Base-by-base conservation (phyloP, 257 asterid genomes). In the Coffea eugenioides region DNA sequence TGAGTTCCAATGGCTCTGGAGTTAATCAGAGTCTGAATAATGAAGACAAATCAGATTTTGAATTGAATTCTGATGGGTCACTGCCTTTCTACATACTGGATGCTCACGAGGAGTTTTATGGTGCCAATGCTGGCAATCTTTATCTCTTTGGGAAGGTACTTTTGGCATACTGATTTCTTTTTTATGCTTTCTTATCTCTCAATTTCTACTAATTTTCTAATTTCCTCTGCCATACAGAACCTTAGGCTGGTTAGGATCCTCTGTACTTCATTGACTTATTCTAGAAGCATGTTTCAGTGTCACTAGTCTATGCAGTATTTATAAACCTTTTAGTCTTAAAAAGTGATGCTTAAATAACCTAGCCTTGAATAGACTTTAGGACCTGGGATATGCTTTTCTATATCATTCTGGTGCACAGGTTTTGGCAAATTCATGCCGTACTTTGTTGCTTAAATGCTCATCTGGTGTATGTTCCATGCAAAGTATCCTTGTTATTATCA, bases 61-160 rank as follows among this genome's bases (percentile, higher is more conserved):
- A 89, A 74, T 76, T 89, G 90, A 96, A 90, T 81, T 70, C 93
- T 7, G 87, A 94, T 79, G 99, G 97, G 64, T 92, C 95, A 75
- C 69, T 96, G 83, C 96, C 93, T 77, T 94, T 94, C 87, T 94
- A 89, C 85, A 91, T 96, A 84, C 92, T 96, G 15, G 98, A 94
- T 90, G 97, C 94, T 10, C 87, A 96, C 56, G 99, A 94, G 88
- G 97, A 92, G 87, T 80, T 86, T 66, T 89, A 86, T 82, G 98
- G 97, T 75, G 80, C 87, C 73, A 93, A 92, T 85, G 89, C 91
- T 39, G 98, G 96, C 75, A 89, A 86, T 74, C 77, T 96, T 56
- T 96, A 89, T 90, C 97, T 96, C 75, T 94, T 96, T 77, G 99
- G 99, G 82, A 94, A 96, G 97, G 99, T 96, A 85, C 61, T 69